These are phyloP conservation scores for Trichomonas gallinae DNA, from an alignment of 208 protist genomes.

Conservation along the genomic window DNA sequence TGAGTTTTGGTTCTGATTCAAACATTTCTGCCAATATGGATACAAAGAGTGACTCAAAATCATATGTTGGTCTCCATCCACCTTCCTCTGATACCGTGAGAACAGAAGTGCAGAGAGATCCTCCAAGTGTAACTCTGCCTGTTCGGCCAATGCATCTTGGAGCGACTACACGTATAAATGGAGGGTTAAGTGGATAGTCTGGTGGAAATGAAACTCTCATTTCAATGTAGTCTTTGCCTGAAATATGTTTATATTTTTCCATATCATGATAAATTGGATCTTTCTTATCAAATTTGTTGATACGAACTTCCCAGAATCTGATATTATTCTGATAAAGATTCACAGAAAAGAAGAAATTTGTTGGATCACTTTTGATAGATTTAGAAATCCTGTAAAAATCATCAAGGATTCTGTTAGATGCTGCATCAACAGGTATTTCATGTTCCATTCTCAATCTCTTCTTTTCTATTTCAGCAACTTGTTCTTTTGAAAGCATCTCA, in stretches of 20 bases:
- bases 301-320: background rate
- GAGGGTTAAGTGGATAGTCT: constrained; percentile 24
- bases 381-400: background rate
- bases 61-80: background rate
- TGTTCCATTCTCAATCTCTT: no score
- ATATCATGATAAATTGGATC: background rate
- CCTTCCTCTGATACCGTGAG: background rate
- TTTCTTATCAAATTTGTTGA: background rate
- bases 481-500: no score
- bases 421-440: background rate
- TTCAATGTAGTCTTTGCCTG: background rate
- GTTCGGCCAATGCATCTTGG: constrained; percentile 2
- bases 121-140: constrained; percentile 27
- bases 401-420: background rate
- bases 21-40: background rate
- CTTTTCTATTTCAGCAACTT: no score
- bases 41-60: background rate
- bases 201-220: constrained; percentile 1
- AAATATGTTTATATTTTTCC: background rate
- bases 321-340: background rate
- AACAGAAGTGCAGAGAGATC: constrained; percentile 15
- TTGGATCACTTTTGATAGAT: background rate
- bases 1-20: background rate
- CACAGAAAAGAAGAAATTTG: background rate
- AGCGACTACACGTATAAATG: constrained; percentile 16